Evolutionary conservation across 2,329 filamentous ascomycete species (phyloP).

Genomic region (Colletotrichum orchidophilum): DNA sequence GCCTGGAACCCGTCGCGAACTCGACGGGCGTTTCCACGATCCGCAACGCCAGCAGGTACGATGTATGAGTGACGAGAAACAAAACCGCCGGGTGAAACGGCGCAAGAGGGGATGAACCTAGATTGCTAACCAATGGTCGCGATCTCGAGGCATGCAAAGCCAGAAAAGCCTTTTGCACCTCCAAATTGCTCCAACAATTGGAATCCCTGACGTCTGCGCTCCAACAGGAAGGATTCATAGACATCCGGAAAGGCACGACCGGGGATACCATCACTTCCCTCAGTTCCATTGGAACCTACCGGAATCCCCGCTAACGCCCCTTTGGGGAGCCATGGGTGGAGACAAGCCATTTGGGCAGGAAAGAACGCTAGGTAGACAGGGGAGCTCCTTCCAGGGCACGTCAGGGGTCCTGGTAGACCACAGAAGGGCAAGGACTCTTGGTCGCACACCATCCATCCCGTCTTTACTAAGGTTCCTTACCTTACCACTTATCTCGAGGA

Average conservation of each 20-base stretch:
- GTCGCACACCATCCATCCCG: slow-evolving; percentile 19
- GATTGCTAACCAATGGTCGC: background rate
- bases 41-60: background rate
- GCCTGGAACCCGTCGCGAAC: background rate
- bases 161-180: background rate
- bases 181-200: background rate
- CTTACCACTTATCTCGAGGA: too few species aligned
- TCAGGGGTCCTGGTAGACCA: background rate
- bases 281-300: slow-evolving; percentile 11
- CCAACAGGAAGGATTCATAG: slow-evolving; percentile 14
- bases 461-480: background rate
- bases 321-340: slow-evolving; percentile 17
- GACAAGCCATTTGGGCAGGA: slow-evolving; percentile 4
- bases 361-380: slow-evolving; percentile 23
- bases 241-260: slow-evolving; percentile 10
- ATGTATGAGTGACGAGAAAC: slow-evolving; percentile 11
- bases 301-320: slow-evolving; percentile 13
- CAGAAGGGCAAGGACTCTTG: background rate
- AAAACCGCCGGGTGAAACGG: slow-evolving; percentile 20
- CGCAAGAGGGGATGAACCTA: slow-evolving; percentile 6
- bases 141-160: slow-evolving; percentile 1
- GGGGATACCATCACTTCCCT: background rate
- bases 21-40: background rate
- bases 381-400: background rate
- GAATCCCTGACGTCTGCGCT: background rate